These are phyloP conservation scores for Gnaphalium uliginosum DNA, from an alignment of 129 eudicot species.

Conservation along the genomic window DNA sequence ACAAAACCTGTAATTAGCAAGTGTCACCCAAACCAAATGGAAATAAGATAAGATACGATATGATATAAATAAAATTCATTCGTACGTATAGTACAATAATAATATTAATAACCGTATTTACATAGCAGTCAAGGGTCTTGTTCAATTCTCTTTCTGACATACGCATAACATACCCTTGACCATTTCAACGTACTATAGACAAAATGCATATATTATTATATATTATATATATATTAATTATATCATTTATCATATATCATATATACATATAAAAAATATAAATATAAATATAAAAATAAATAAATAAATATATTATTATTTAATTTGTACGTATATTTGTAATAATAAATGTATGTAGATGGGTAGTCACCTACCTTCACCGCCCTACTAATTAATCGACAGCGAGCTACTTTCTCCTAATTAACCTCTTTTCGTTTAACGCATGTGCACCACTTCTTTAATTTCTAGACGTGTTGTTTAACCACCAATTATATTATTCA, in stretches of 20 bases:
- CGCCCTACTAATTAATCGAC: conserved; percentile 23
- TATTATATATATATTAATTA: no score
- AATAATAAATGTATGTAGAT: conserved; percentile 34
- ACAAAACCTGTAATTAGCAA: background rate
- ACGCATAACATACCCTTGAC: background rate
- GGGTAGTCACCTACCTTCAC: conserved; percentile 39
- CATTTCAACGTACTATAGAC: background rate
- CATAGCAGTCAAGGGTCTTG: conserved; percentile 8
- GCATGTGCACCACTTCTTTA: background rate
- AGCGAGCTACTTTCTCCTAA: conserved; percentile 25
- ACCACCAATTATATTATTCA: conserved; percentile 24
- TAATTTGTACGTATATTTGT: background rate
- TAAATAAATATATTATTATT: background rate
- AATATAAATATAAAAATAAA: no score
- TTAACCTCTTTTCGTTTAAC: conserved; percentile 2
- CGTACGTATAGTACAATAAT: background rate
- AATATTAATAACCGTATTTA: background rate
- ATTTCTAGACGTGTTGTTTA: background rate
- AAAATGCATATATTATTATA: no score
- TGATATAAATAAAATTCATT: no score
- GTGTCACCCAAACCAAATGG: background rate
- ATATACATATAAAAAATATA: no score
- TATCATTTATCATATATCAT: no score
- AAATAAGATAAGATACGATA: background rate
- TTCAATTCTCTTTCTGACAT: background rate